phyloP scores from a whole-genome alignment of 2,329 filamentous ascomycete genomes.

The Cercospora zeae-maydis region DNA sequence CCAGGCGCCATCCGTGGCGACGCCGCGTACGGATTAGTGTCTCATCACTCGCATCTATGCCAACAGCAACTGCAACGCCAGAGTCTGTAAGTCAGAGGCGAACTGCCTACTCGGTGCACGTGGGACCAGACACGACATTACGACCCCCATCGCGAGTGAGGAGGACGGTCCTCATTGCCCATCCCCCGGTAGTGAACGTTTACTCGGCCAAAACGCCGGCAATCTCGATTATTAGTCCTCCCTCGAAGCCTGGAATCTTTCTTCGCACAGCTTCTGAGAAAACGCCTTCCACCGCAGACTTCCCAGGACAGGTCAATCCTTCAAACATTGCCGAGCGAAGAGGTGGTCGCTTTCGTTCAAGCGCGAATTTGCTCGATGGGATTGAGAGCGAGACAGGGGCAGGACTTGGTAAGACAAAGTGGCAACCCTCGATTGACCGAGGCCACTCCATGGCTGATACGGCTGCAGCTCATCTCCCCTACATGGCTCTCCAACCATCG shows the following conservation, averaged over 20 bases:
- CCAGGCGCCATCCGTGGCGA: neutral
- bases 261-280: neutral
- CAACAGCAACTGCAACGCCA: neutral
- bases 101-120: neutral
- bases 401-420: neutral
- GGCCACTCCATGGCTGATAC: neutral
- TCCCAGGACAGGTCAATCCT: constrained; percentile 14
- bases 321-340: neutral
- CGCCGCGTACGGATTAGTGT: neutral
- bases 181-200: neutral
- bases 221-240: neutral
- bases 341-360: neutral
- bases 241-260: neutral
- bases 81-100: neutral
- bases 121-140: neutral
- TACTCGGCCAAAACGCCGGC: neutral
- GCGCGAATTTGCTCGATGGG: neutral
- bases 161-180: neutral
- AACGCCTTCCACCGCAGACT: constrained; percentile 5
- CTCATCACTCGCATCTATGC: neutral
- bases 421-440: neutral
- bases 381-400: neutral
- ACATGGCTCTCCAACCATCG: neutral
- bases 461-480: neutral
- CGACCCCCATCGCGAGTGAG: neutral